A percentile compares a stretch with the other conserved stretches of the same genome.
Conservation (phyloP, 1,284 basidiomycete species). For the Apiotrichum domesticum region DNA sequence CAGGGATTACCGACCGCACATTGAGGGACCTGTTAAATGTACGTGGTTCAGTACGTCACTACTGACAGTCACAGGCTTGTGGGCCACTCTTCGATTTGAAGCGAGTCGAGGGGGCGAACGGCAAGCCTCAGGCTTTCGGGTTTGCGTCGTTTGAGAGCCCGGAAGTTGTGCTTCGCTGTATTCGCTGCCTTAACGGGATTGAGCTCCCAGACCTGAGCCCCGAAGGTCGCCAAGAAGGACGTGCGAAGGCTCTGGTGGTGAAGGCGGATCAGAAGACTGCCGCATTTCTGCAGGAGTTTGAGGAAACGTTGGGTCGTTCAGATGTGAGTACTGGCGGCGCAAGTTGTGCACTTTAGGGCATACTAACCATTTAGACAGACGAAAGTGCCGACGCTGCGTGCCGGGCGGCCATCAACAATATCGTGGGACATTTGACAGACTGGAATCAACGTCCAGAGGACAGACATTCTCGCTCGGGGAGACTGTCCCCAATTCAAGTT, state of each 20-base stretch:
- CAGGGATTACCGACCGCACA: conserved; percentile 72
- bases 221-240: conserved; percentile 54
- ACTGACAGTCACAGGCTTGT: conserved; percentile 59
- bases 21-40: conserved; percentile 72
- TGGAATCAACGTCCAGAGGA: conserved; percentile 27
- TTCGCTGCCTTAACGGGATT: conserved; percentile 73
- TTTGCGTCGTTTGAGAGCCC: conserved; percentile 90
- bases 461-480: conserved; percentile 7
- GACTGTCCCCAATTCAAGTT: conserved; percentile 35
- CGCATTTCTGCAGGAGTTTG: conserved; percentile 75
- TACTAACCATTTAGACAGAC: conserved; percentile 33
- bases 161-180: conserved; percentile 74
- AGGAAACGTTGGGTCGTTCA: conserved; percentile 67
- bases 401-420: conserved; percentile 40
- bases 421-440: conserved; percentile 41
- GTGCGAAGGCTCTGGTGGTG: conserved; percentile 78
- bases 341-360: not conserved
- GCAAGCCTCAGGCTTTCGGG: conserved; percentile 90
- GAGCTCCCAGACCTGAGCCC: conserved; percentile 76
- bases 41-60: conserved; percentile 37
- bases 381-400: conserved; percentile 41
- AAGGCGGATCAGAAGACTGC: conserved; percentile 92
- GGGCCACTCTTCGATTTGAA: conserved; percentile 82
- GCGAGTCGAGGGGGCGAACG: conserved; percentile 76
- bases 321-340: conserved; percentile 55